These are phyloP conservation scores for Plectosphaerella sp. DNA, from an alignment of 2,329 filamentous ascomycete species.

Conservation along the genomic window DNA sequence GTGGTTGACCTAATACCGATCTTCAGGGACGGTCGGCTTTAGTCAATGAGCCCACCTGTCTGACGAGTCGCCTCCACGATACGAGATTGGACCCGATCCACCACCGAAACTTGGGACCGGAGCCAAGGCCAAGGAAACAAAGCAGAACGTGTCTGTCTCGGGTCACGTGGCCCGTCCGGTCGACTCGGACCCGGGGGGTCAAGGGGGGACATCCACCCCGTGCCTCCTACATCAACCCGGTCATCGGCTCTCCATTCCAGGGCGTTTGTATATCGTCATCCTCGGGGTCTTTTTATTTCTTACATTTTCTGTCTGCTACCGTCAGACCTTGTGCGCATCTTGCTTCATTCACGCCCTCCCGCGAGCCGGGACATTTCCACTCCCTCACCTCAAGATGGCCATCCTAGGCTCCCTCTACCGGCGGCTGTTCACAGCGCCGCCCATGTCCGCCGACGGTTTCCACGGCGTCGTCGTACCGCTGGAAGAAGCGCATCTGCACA, in stretches of 20 bases:
- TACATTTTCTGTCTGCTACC: not conserved
- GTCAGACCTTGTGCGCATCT: not conserved
- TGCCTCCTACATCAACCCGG: no score
- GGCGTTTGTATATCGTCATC: not conserved
- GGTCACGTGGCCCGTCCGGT: not conserved
- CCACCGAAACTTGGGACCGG: not conserved
- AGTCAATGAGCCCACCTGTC: not conserved
- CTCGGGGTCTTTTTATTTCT: not conserved
- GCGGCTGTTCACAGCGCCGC: constrained; percentile 6
- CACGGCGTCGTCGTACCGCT: constrained; percentile 47
- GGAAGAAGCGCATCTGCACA: constrained; percentile 52
- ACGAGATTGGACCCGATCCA: constrained; percentile 2
- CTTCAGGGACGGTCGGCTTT: not conserved
- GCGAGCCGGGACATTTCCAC: no score
- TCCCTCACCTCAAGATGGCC: no score
- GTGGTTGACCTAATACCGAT: not conserved
- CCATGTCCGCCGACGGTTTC: constrained; percentile 46
- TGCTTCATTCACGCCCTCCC: no score
- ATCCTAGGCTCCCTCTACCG: constrained; percentile 3
- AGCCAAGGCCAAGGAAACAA: not conserved
- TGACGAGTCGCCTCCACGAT: not conserved
- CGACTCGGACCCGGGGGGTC: not conserved
- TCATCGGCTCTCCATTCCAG: no score
- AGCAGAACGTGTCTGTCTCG: constrained; percentile 1
- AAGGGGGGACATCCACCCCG: not conserved